Evolutionary conservation across 1,284 basidiomycete genomes (phyloP).

Genomic region (Leccinum ponderosum): DNA sequence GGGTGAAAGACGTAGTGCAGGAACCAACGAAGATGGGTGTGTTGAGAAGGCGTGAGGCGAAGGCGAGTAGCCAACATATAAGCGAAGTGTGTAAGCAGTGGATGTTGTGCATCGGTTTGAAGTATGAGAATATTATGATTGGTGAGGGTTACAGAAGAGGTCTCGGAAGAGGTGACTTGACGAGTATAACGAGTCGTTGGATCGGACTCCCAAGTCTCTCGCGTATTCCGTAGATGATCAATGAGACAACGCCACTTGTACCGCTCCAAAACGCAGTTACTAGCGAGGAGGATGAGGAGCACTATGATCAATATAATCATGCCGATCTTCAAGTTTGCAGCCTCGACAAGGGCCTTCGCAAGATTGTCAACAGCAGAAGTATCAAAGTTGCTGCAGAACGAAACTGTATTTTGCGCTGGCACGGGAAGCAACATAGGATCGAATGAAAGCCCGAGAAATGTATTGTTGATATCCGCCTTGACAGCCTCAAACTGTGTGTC

Average conservation of each 20-base stretch:
- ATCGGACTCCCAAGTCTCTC: slow-evolving; percentile 73
- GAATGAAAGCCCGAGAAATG: slow-evolving; percentile 70
- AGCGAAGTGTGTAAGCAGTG: slow-evolving; percentile 65
- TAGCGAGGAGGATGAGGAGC: slow-evolving; percentile 62
- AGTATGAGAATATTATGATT: slow-evolving; percentile 79
- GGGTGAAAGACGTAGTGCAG: slow-evolving; percentile 89
- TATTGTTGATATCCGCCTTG: slow-evolving; percentile 86
- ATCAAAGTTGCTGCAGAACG: slow-evolving; percentile 78
- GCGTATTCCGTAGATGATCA: slow-evolving; percentile 63
- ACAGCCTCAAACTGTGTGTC: slow-evolving; percentile 84
- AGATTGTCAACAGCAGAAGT: slow-evolving; percentile 84
- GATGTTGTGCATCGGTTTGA: slow-evolving; percentile 64
- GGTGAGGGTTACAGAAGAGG: slow-evolving; percentile 59
- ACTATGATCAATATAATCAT: slow-evolving; percentile 67
- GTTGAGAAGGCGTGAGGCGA: slow-evolving; percentile 56
- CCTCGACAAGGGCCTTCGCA: slow-evolving; percentile 70
- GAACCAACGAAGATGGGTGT: slow-evolving; percentile 76
- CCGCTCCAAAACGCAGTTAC: slow-evolving; percentile 73
- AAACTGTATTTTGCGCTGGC: slow-evolving; percentile 61
- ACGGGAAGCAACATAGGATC: slow-evolving; percentile 73
- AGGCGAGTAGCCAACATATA: slow-evolving; percentile 53
- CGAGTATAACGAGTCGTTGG: slow-evolving; percentile 49
- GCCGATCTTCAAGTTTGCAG: slow-evolving; percentile 78
- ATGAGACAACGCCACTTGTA: slow-evolving; percentile 77
- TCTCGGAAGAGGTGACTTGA: slow-evolving; percentile 35